These are phyloP conservation scores for Ceratocystis destructans DNA, from an alignment of 2,329 filamentous ascomycete genomes.

Conservation along the genomic window DNA sequence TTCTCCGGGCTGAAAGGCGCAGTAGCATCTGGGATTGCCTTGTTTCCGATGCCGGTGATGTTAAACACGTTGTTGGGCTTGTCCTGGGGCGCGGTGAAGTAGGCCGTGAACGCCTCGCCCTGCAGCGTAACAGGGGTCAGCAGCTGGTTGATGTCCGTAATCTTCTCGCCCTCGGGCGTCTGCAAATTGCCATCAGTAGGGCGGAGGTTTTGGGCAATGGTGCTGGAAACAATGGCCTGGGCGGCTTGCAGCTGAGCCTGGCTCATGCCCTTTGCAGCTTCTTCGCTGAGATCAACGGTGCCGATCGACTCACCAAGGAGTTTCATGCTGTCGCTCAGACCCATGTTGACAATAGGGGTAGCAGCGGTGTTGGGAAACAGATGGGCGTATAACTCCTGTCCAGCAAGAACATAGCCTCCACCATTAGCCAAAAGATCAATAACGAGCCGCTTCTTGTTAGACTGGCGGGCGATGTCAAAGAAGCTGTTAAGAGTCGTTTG, in stretches of 20 bases:
- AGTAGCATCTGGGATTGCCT: conserved; percentile 31
- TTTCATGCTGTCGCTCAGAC: conserved; percentile 35
- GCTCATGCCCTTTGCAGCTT: conserved; percentile 25
- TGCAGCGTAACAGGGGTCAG: conserved; percentile 27
- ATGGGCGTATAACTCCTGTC: conserved; percentile 48
- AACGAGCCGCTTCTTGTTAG: conserved; percentile 45
- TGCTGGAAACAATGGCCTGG: conserved; percentile 34
- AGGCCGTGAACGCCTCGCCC: conserved; percentile 36
- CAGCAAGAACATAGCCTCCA: conserved; percentile 45
- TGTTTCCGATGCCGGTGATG: conserved; percentile 31
- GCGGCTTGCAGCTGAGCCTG: conserved; percentile 30
- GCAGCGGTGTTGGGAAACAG: conserved; percentile 38
- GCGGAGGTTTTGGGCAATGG: conserved; percentile 32
- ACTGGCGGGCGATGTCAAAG: conserved; percentile 26
- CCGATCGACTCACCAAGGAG: conserved; percentile 30
- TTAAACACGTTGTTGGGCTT: conserved; percentile 27
- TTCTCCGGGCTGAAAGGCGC: conserved; percentile 20
- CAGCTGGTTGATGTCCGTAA: conserved; percentile 25
- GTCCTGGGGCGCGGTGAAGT: conserved; percentile 32
- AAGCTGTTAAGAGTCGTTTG: conserved; percentile 25
- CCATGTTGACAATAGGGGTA: conserved; percentile 38
- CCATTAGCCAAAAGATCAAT: conserved; percentile 45
- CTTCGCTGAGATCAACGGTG: conserved; percentile 22
- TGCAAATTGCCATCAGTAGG: conserved; percentile 33
- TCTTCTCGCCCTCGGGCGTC: conserved; percentile 29